Evolutionary conservation across 2,329 filamentous ascomycete genomes (phyloP), one percentile per base, ranked within the genome.

Genomic region (Rutstroemia sp.): DNA sequence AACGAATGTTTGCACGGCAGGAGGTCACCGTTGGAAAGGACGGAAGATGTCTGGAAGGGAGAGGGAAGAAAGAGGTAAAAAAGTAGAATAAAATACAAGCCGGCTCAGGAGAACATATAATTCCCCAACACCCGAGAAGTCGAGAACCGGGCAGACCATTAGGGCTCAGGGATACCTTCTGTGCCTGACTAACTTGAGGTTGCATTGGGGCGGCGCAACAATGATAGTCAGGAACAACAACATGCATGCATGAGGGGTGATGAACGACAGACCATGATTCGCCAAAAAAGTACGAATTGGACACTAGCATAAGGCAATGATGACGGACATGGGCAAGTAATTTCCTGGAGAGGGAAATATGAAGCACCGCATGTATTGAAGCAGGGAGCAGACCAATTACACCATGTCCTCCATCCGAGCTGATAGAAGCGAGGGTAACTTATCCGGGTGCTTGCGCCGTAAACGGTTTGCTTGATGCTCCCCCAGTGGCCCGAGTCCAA

Each of bases 1-100:
- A 68, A 69, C 67, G 60, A 68, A 68, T 41, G 66, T 68, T 57
- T 66, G 67, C 67, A 67, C 61, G 55, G 57, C 58, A 59, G 39
- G 57, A 58, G 49, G 56, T 61, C 61, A 51, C 63, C 62, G 59
- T 57, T 56, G 39, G 49, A 18, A 54, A 53, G 58, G 50, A 55
- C 49, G 57, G 58, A 59, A 58, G 59, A 49, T 61, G 63, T 60
- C 46, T 59, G 56, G 58, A 57, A 57, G 52, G 53, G 34, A 54
- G 57, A 38, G 49, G 18, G 23, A 42, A 58, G 54, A 54, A 38
- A 55, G 57, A 47, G 42, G 27, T 49, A 47, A 52, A 48, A 44
- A 49, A 44, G 34, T 34, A 60, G 54, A 53, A 53, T 23, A 23
- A 23, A 63, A 38, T 56, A 56, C 52, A 38, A 53, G 38, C 58